phyloP scores from a whole-genome alignment of 1,284 basidiomycete species.

The Golubevia pallescens region DNA sequence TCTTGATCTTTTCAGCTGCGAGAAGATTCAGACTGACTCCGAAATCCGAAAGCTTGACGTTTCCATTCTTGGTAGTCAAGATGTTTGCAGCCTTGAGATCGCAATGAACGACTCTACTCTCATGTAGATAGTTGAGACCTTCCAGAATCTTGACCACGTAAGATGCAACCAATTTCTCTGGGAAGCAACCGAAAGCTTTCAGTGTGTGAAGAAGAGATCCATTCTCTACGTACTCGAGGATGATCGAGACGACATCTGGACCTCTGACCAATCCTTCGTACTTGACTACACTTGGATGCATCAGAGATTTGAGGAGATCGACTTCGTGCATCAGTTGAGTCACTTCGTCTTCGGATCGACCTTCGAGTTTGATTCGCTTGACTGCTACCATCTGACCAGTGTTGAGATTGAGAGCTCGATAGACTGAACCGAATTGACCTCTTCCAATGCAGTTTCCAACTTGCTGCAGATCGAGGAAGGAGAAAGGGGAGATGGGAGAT shows the following conservation, averaged over 20 bases:
- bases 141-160: slow-evolving; percentile 93
- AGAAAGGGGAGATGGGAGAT: slow-evolving; percentile 11
- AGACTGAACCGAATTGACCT: slow-evolving; percentile 94
- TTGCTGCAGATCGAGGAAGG: slow-evolving; percentile 71
- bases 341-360: slow-evolving; percentile 82
- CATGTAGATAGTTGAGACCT: slow-evolving; percentile 85
- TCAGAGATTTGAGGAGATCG: slow-evolving; percentile 82
- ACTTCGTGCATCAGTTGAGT: slow-evolving; percentile 88
- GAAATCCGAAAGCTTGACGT: slow-evolving; percentile 70
- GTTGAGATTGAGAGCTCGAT: slow-evolving; percentile 86
- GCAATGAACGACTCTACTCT: slow-evolving; percentile 70
- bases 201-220: slow-evolving; percentile 88
- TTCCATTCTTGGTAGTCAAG: slow-evolving; percentile 69
- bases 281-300: slow-evolving; percentile 91
- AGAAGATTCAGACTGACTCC: slow-evolving; percentile 66
- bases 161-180: slow-evolving; percentile 83
- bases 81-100: slow-evolving; percentile 71
- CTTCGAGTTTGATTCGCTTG: slow-evolving; percentile 85
- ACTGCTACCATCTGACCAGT: slow-evolving; percentile 94
- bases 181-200: slow-evolving; percentile 87
- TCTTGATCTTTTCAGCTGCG: slow-evolving; percentile 75
- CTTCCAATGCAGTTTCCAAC: slow-evolving; percentile 93
- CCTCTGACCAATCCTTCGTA: slow-evolving; percentile 94
- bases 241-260: slow-evolving; percentile 82
- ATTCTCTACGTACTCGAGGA: slow-evolving; percentile 94